Evolutionary conservation across 805 yeast genomes (phyloP), one percentile per base, ranked within the genome.

Genomic region (Ogataea pignaliae): DNA sequence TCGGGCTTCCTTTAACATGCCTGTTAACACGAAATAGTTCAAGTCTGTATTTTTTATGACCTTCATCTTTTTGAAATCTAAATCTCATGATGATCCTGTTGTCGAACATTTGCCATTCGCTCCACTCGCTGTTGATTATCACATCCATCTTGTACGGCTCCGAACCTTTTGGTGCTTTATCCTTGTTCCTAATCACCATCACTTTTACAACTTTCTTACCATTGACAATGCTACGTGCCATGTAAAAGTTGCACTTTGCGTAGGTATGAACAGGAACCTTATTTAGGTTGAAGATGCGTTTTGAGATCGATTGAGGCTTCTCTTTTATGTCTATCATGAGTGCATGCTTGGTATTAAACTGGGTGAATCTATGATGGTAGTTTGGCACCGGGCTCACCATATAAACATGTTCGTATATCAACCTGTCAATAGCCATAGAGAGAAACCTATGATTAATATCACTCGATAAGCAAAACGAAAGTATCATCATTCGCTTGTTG

Each of bases 341-440:
- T 10, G 53, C 39, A 26, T 51, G 15, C 34, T 54, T 48, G 4
- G 55, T 50, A 33, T 59, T 59, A 10, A 61, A 13, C 7, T 44
- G 50, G 2, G 61, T 41, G 39, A 52, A 61, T 17, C 52, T 40
- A 41, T 61, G 59, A 37, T 51, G 55, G 43, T 53, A 63, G 4
- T 53, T 42, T 3, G 36, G 15, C 2, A 45, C 30, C 3, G 65
- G 55, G 6, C 63, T 57, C 7, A 60, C 52, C 33, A 29, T 39
- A 37, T 47, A 51, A 11, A 59, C 41, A 5, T 43, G 30, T 8
- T 56, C 45, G 45, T 48, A 66, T 12, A 66, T 29, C 16, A 51
- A 57, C 40, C 68, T 46, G 41, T 63, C 61, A 3, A 65, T 48
- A 3, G 57, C 54, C 8, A 57, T 26, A n/a, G 37, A 42, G 30